Evolutionary conservation across 352 stramenopile species (phyloP).

Genomic region (Elongisporangium prolatum): DNA sequence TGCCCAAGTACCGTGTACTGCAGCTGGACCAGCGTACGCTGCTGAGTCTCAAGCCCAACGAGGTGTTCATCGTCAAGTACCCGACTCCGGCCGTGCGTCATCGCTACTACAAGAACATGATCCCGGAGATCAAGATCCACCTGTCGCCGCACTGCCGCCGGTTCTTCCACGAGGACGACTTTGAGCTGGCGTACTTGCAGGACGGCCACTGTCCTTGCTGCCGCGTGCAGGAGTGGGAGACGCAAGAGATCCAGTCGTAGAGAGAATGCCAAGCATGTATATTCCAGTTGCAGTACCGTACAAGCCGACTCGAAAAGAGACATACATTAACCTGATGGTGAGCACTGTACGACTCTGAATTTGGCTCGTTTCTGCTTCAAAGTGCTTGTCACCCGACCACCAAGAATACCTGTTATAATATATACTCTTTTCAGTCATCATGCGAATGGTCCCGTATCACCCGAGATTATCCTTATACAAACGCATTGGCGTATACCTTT

Average conservation of each 20-base stretch:
- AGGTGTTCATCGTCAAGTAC: slow-evolving; percentile 88
- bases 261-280: background rate
- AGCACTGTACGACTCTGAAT: background rate
- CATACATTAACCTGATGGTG: background rate
- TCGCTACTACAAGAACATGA: slow-evolving; percentile 92
- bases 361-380: background rate
- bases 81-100: slow-evolving; percentile 42
- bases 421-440: background rate
- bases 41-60: slow-evolving; percentile 58
- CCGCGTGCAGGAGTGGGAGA: slow-evolving; percentile 48
- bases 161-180: slow-evolving; percentile 96
- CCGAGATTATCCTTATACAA: background rate
- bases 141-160: slow-evolving; percentile 86
- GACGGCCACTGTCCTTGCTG: slow-evolving; percentile 88
- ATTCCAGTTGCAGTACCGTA: too few relatives aligned
- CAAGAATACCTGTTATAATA: background rate
- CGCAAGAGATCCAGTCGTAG: slow-evolving; percentile 5
- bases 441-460: background rate
- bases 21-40: slow-evolving; percentile 76
- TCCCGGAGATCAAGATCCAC: slow-evolving; percentile 90
- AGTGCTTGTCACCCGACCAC: background rate
- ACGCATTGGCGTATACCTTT: background rate
- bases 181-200: slow-evolving; percentile 92
- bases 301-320: slow-evolving; percentile 8
- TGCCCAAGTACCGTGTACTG: slow-evolving; percentile 66